A percentile compares a stretch with the other conserved stretches of the same genome.
Conservation (phyloP, 306 rosid species). For the Alnus glutinosa region DNA sequence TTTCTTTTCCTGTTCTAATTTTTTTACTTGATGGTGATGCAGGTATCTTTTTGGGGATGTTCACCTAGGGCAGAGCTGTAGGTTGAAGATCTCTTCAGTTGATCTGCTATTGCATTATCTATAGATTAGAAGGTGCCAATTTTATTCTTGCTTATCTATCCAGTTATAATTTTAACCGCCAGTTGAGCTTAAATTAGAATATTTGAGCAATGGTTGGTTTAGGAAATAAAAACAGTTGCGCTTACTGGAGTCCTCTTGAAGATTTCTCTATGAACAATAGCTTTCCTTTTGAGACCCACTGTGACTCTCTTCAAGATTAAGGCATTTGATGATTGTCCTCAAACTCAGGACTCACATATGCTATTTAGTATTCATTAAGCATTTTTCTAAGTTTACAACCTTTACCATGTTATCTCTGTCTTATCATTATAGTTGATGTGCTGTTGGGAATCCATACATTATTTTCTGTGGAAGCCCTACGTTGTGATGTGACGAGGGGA, state of each 20-base stretch:
- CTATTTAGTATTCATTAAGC: not conserved
- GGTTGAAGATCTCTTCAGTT: conserved; percentile 66
- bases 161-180: not conserved
- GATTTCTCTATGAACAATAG: not conserved
- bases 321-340: not conserved
- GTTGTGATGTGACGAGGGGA: not conserved
- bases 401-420: not conserved
- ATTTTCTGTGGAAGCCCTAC: not conserved
- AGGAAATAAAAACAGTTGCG: conserved; percentile 2
- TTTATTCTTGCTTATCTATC: conserved; percentile 8
- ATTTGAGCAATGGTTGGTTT: conserved; percentile 7
- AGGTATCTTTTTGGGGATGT: conserved; percentile 97
- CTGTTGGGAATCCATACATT: not conserved
- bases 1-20: not conserved
- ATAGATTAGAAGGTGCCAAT: conserved; percentile 61
- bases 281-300: not conserved
- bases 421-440: not conserved
- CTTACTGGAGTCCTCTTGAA: not conserved
- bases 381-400: not conserved
- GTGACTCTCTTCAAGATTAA: not conserved
- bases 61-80: conserved; percentile 98
- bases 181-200: conserved; percentile 19
- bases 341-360: not conserved
- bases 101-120: conserved; percentile 62
- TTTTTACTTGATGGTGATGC: conserved; percentile 25